phyloP scores from a whole-genome alignment of 345 rosid species.

The Camelina neglecta region DNA sequence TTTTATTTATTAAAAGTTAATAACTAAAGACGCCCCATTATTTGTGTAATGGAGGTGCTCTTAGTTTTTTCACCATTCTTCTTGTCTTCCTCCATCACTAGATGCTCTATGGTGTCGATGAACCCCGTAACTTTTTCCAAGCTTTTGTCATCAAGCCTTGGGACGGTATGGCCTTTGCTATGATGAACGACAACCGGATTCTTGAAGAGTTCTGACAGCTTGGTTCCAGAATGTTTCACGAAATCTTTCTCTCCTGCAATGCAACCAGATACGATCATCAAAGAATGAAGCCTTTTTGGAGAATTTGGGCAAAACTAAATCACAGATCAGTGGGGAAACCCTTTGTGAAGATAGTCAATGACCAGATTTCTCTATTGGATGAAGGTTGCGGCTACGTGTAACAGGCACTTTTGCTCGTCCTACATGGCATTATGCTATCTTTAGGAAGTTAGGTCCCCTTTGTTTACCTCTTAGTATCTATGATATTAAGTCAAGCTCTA shows the following conservation, averaged over 20 bases:
- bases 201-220: slow-evolving; percentile 55
- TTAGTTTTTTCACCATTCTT: slow-evolving; percentile 24
- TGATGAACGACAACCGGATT: slow-evolving; percentile 72
- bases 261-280: not conserved
- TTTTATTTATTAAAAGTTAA: no score
- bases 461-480: no score
- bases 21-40: no score
- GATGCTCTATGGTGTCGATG: slow-evolving; percentile 53
- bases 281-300: not conserved
- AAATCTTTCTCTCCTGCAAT: slow-evolving; percentile 84
- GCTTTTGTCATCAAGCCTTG: slow-evolving; percentile 79
- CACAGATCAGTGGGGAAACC: not conserved
- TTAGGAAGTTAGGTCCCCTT: no score
- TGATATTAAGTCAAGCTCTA: no score
- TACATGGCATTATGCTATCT: no score
- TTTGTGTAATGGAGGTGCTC: no score
- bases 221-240: slow-evolving; percentile 65
- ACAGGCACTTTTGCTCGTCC: no score
- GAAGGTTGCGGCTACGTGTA: no score
- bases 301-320: not conserved
- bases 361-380: no score
- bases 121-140: slow-evolving; percentile 51
- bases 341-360: no score
- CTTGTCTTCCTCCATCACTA: slow-evolving; percentile 37
- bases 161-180: slow-evolving; percentile 91